Percentiles rank a stretch among this genome's conserved stretches.
Conservation (phyloP, 148 eudicot species). For the Amaranthus cruentus region DNA sequence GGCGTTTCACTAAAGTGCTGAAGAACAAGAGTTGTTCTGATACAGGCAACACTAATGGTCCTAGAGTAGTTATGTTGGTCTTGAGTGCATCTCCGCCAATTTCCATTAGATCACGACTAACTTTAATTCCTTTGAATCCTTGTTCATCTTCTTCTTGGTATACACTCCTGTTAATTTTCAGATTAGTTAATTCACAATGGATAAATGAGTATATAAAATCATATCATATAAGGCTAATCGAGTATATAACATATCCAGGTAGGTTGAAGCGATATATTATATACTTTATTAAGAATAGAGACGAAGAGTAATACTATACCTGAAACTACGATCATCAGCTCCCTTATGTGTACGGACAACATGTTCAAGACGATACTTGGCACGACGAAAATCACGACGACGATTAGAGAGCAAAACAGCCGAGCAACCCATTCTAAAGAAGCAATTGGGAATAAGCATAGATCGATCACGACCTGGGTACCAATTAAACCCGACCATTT, state of each 20-base stretch:
- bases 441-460: slow-evolving; percentile 94
- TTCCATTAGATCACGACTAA: slow-evolving; percentile 73
- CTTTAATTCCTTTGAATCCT: slow-evolving; percentile 59
- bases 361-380: slow-evolving; percentile 91
- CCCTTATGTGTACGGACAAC: slow-evolving; percentile 94
- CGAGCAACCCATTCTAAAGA: slow-evolving; percentile 93
- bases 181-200: neutral
- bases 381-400: slow-evolving; percentile 63
- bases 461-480: slow-evolving; percentile 72
- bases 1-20: slow-evolving; percentile 50
- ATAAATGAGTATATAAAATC: neutral
- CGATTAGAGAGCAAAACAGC: slow-evolving; percentile 80
- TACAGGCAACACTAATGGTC: slow-evolving; percentile 86
- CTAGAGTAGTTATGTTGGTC: slow-evolving; percentile 93
- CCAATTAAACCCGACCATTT: slow-evolving; percentile 96
- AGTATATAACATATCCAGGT: too few relatives aligned
- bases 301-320: slow-evolving; percentile 24
- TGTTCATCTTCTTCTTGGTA: slow-evolving; percentile 85
- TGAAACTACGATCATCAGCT: slow-evolving; percentile 84
- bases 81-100: slow-evolving; percentile 89
- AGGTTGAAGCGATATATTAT: too few relatives aligned
- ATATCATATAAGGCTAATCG: neutral
- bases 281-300: too few relatives aligned
- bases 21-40: slow-evolving; percentile 92
- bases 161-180: slow-evolving; percentile 47